Base-by-base conservation (phyloP, 2,329 filamentous ascomycete genomes). In the Whalleya microplaca region DNA sequence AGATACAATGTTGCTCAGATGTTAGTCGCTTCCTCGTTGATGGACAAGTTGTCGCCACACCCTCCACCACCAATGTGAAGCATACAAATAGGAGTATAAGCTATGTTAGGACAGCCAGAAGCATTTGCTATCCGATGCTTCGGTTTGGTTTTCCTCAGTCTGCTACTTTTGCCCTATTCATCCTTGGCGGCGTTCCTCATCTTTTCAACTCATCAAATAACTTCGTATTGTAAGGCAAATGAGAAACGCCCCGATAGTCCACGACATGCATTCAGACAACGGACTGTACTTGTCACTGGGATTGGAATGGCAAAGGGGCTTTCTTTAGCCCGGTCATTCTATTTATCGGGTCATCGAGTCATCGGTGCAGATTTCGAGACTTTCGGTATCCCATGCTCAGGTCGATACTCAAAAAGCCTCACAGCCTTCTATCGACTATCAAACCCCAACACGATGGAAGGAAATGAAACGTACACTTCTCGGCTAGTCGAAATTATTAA, bases 301-400 rank as follows among this genome's bases (percentile, higher is more conserved):
- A 79, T 92, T 2, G 84, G 85, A 45, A 92, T 91, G 82, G 80
- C 84, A 43, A 90, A 91, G 69, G 89, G 88, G 3, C 77, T 92
- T 2, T 75, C 78, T 0, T 74, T 93, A 8, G 87, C 89, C 3
- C 82, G 90, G 32, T 71, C 83, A 2, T 88, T 92, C 70, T 79
- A 88, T 63, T 72, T 80, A 21, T 78, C 80, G 1, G 87, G 87
- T 2, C 87, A 92, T 69, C 79, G 80, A n/a, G 88, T 92, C 41
- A 81, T 92, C 41, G 89, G 88, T 3, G 88, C 88, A 10, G 89
- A 91, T 66, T 84, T 87, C 49, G 79, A 84, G 46, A 71, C 76
- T 1, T 55, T 71, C 19, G 69, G 74, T n/a, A 69, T 80, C 29
- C 74, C 78, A 0, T 79, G 80, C 1, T 75, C 78, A 5, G 86